These are phyloP conservation scores for Solanum bulbocastanum DNA, from an alignment of 257 asterid species.

Conservation along the genomic window DNA sequence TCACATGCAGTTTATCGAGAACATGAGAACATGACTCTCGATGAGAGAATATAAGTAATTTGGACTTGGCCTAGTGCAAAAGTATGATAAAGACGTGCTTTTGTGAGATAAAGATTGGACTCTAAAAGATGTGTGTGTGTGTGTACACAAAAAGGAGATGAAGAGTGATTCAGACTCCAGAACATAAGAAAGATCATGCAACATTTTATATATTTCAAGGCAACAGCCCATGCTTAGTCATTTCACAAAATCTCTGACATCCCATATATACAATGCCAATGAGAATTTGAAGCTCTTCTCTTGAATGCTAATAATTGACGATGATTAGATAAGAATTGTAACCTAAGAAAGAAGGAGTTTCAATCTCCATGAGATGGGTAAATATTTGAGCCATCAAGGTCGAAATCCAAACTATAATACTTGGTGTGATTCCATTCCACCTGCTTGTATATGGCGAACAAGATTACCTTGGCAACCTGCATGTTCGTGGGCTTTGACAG, in stretches of 20 bases:
- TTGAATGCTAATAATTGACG: neutral
- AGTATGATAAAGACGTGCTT: neutral
- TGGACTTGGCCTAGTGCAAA: neutral
- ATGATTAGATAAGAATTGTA: neutral
- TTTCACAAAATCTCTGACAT: neutral
- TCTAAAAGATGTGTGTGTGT: neutral
- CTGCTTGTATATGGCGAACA: neutral
- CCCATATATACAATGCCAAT: neutral
- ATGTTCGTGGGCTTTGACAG: neutral
- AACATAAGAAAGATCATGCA: neutral
- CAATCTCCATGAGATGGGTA: neutral
- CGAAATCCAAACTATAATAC: neutral
- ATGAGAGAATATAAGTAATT: neutral
- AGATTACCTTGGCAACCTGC: neutral
- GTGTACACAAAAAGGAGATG: neutral
- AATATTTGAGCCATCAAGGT: neutral
- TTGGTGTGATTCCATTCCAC: neutral
- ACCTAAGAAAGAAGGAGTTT: neutral
- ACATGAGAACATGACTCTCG: neutral
- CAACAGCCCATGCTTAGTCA: neutral
- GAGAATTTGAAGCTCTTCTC: neutral
- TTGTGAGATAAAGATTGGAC: neutral
- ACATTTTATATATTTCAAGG: neutral
- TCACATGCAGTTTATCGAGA: neutral
- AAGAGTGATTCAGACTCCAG: neutral